phyloP scores from a whole-genome alignment of 2,329 filamentous ascomycete genomes.

The Amesomyces nigricolor region DNA sequence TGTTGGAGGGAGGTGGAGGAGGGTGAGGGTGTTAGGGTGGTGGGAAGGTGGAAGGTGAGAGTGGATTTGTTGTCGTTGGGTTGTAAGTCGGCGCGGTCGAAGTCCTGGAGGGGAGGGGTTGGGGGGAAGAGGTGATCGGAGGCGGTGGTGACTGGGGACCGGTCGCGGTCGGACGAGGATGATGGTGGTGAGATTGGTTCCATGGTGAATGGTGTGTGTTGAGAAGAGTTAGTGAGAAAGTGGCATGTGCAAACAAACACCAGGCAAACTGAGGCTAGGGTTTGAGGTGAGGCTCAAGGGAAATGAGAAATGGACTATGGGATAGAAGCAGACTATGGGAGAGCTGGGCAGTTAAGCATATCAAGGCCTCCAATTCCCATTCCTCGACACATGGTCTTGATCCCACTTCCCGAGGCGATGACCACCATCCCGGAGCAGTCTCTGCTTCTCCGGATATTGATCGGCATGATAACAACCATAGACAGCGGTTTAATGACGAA shows the following conservation, averaged over 20 bases:
- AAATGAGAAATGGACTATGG: background rate
- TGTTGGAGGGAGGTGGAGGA: conserved; percentile 41
- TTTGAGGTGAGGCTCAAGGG: background rate
- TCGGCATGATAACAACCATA: conserved; percentile 11
- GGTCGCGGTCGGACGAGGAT: background rate
- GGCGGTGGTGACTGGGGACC: background rate
- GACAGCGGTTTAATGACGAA: conserved; percentile 8
- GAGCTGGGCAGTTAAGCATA: background rate
- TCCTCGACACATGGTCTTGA: background rate
- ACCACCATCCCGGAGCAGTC: background rate
- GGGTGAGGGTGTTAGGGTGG: conserved; percentile 50
- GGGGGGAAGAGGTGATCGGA: conserved; percentile 1
- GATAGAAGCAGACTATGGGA: too few species aligned
- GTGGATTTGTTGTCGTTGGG: background rate
- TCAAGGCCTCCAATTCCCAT: background rate
- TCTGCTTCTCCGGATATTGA: conserved; percentile 12
- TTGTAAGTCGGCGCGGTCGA: conserved; percentile 6
- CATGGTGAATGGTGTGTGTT: conserved; percentile 4
- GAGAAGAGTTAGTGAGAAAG: too few species aligned
- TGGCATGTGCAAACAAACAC: too few species aligned
- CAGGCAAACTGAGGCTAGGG: background rate
- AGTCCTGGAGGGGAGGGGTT: conserved; percentile 12
- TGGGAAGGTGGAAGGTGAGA: conserved; percentile 63
- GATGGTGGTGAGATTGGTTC: conserved; percentile 1
- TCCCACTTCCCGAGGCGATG: background rate